Evolutionary conservation across 495 filamentous ascomycete species (phyloP).

Genomic region (Friedmanniomyces simplex): DNA sequence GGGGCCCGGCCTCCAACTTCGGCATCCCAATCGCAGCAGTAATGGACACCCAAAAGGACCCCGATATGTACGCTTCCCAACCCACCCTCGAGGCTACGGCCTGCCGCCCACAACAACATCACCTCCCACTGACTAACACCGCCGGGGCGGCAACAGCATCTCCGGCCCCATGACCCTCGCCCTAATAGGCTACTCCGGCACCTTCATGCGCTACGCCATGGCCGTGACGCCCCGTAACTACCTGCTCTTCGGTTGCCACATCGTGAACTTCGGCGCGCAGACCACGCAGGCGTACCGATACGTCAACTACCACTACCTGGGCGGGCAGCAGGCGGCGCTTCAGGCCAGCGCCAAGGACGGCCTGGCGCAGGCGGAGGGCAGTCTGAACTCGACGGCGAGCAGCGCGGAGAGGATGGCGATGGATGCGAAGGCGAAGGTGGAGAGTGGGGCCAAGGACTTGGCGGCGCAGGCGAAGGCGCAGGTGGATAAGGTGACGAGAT

Average conservation of each 20-base stretch:
- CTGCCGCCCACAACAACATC: not conserved
- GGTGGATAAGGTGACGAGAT: conserved; percentile 18
- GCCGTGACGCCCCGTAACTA: conserved; percentile 91
- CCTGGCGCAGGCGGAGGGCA: conserved; percentile 21
- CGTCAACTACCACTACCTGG: conserved; percentile 32
- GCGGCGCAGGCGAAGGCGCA: conserved; percentile 18
- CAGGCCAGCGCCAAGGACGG: conserved; percentile 26
- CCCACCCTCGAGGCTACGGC: not conserved
- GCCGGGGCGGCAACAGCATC: too few species aligned
- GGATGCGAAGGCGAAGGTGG: conserved; percentile 19
- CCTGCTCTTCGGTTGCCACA: conserved; percentile 64
- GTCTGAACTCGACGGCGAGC: conserved; percentile 11
- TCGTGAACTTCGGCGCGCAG: conserved; percentile 34
- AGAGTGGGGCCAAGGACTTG: conserved; percentile 17
- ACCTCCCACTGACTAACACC: not conserved
- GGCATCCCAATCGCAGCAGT: conserved; percentile 94
- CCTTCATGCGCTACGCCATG: conserved; percentile 97
- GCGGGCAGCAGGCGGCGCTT: conserved; percentile 24
- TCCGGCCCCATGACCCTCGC: conserved; percentile 90
- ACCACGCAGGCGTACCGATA: conserved; percentile 32
- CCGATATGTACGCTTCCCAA: conserved; percentile 66
- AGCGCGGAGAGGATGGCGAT: conserved; percentile 23
- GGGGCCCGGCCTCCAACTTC: conserved; percentile 91
- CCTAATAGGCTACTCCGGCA: conserved; percentile 79
- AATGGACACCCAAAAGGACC: conserved; percentile 89